Conservation (phyloP, 495 filamentous ascomycete genomes). For the Endocarpon pusillum region DNA sequence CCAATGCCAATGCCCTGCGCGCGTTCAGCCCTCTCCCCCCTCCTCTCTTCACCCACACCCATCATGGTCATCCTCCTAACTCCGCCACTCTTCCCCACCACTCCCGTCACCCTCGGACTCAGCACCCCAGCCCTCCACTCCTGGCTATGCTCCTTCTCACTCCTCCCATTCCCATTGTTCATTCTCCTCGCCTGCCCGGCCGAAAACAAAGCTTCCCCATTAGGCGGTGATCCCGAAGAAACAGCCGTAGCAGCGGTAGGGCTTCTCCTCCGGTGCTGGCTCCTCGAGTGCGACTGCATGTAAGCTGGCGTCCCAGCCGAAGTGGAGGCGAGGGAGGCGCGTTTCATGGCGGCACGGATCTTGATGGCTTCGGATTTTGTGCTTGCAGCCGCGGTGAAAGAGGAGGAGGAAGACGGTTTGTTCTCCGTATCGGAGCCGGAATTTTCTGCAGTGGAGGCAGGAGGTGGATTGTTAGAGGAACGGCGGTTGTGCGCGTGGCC, state of each 20-base stretch:
- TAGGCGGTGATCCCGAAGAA: constrained; percentile 40
- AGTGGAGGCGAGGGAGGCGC: constrained; percentile 21
- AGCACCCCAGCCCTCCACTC: constrained; percentile 40
- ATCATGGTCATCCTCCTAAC: too few species aligned
- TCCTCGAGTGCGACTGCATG: constrained; percentile 19
- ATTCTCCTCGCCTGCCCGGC: constrained; percentile 53
- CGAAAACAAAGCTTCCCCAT: constrained; percentile 45
- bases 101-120: constrained; percentile 45
- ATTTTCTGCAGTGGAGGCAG: constrained; percentile 23
- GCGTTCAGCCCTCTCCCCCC: too few species aligned
- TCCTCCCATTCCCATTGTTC: too few species aligned
- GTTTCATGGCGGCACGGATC: constrained; percentile 44
- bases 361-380: constrained; percentile 37
- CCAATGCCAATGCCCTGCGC: not conserved
- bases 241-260: constrained; percentile 35
- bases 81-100: constrained; percentile 49
- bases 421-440: constrained; percentile 21
- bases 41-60: too few species aligned
- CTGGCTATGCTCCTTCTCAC: constrained; percentile 36
- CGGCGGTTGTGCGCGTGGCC: constrained; percentile 36
- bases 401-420: constrained; percentile 18
- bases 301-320: constrained; percentile 20
- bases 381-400: too few species aligned
- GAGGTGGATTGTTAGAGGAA: constrained; percentile 28
- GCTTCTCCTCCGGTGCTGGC: constrained; percentile 46